A percentile compares a stretch with the other conserved stretches of the same genome.
phyloP scores from a whole-genome alignment of 495 filamentous ascomycete genomes.

The Haplographium delicatum region DNA sequence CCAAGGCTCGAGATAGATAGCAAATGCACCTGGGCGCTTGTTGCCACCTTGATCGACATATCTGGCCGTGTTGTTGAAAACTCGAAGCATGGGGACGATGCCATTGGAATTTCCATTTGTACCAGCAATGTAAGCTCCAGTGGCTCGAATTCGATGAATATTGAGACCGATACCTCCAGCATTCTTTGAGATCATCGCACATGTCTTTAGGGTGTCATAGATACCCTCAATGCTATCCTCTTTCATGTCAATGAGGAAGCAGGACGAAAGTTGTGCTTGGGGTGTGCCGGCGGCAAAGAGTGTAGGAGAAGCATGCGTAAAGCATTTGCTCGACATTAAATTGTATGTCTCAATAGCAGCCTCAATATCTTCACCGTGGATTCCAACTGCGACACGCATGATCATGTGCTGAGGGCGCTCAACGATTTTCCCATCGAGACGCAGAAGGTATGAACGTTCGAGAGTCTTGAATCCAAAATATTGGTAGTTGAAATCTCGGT shows the following conservation, averaged over 20 bases:
- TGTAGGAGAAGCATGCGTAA: conserved; percentile 96
- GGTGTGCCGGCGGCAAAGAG: conserved; percentile 98
- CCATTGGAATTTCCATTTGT: conserved; percentile 98
- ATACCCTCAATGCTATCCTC: conserved; percentile 99
- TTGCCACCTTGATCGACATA: conserved; percentile 99
- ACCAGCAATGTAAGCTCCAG: conserved; percentile 93
- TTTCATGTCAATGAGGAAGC: conserved; percentile 98
- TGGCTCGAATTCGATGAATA: conserved; percentile 91
- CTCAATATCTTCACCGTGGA: conserved; percentile 92
- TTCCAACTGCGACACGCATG: conserved; percentile 97
- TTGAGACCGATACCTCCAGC: conserved; percentile 96
- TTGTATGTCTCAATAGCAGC: conserved; percentile 95
- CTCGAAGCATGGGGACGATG: conserved; percentile 93
- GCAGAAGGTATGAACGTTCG: conserved; percentile 93
- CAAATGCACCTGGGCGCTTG: conserved; percentile 97
- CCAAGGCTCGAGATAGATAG: conserved; percentile 99
- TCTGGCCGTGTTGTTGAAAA: conserved; percentile 97
- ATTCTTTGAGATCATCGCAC: conserved; percentile 99
- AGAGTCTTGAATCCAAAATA: conserved; percentile 99
- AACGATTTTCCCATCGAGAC: conserved; percentile 86
- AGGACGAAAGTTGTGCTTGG: conserved; percentile 86
- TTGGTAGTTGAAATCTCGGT: conserved; percentile 99
- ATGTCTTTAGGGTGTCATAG: conserved; percentile 98
- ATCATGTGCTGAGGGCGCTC: conserved; percentile 98
- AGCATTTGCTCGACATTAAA: conserved; percentile 94